phyloP scores from a whole-genome alignment of 148 eudicot genomes.

The Salicornia ramosissima region DNA sequence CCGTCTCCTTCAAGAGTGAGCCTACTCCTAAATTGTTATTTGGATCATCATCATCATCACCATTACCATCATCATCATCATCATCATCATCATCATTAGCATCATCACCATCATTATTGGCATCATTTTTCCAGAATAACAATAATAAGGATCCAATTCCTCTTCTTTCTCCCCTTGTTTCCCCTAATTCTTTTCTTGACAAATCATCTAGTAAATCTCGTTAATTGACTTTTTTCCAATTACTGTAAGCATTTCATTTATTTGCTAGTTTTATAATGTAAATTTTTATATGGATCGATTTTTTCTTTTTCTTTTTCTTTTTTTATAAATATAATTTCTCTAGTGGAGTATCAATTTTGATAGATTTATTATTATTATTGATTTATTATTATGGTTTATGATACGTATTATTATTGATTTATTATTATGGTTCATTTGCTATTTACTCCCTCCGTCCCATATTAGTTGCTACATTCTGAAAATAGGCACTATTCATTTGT shows the following conservation, averaged over 20 bases:
- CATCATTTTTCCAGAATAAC: conserved; percentile 17
- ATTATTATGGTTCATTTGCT: no score
- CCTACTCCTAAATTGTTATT: conserved; percentile 18
- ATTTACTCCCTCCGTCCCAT: no score
- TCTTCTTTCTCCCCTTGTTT: conserved; percentile 59
- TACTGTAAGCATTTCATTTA: not conserved
- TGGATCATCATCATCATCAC: not conserved
- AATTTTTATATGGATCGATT: no score
- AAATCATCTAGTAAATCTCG: conserved; percentile 29
- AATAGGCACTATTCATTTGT: no score
- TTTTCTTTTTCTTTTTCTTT: no score
- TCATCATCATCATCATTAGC: no score
- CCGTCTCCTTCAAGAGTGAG: conserved; percentile 22
- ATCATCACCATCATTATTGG: conserved; percentile 22
- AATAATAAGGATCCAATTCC: conserved; percentile 52
- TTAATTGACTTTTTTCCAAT: not conserved
- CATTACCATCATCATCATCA: conserved; percentile 19
- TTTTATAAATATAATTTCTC: no score
- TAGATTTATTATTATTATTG: no score
- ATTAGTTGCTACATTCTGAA: no score
- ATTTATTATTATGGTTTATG: no score
- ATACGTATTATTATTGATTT: no score
- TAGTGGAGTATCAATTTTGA: not conserved
- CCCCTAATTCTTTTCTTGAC: conserved; percentile 47
- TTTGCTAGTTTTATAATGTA: not conserved